Evolutionary conservation across 495 filamentous ascomycete genomes (phyloP).

Genomic region (Podospora didyma): DNA sequence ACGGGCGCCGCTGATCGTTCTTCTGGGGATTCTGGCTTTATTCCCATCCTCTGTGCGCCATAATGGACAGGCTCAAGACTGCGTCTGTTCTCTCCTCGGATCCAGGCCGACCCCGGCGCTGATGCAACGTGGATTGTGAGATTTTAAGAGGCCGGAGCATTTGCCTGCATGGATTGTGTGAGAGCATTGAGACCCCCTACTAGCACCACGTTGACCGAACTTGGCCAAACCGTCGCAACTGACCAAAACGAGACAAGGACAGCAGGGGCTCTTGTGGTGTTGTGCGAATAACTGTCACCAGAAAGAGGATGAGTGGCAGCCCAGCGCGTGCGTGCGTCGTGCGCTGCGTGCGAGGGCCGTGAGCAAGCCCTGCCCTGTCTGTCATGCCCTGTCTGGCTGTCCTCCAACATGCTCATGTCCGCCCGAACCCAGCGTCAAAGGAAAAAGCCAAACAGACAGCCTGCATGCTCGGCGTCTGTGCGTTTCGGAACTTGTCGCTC

Average conservation of each 20-base stretch:
- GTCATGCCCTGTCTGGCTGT: background rate
- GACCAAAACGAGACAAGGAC: slow-evolving; percentile 14
- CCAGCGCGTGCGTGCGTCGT: too few relatives aligned
- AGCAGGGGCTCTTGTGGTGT: too few relatives aligned
- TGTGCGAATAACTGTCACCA: too few relatives aligned
- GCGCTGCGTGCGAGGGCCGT: background rate
- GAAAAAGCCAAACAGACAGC: background rate
- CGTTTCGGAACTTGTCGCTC: slow-evolving; percentile 23
- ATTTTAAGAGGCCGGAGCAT: slow-evolving; percentile 14
- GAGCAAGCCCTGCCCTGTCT: background rate
- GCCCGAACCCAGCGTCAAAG: background rate
- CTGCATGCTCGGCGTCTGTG: slow-evolving; percentile 21
- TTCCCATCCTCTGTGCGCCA: slow-evolving; percentile 25
- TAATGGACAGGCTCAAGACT: slow-evolving; percentile 12
- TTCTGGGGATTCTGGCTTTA: slow-evolving; percentile 21
- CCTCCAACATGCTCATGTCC: too few relatives aligned
- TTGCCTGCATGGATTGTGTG: slow-evolving; percentile 20
- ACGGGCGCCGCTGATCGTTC: slow-evolving; percentile 11
- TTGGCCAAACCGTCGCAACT: slow-evolving; percentile 22
- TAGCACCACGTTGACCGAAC: slow-evolving; percentile 21
- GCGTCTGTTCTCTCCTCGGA: slow-evolving; percentile 22
- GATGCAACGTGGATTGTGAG: slow-evolving; percentile 20
- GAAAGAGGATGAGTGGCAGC: too few relatives aligned
- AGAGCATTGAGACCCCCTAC: slow-evolving; percentile 14
- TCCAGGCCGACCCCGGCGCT: slow-evolving; percentile 15